Evolutionary conservation across 2,329 filamentous ascomycete genomes (phyloP).

Genomic region (Colletotrichum phormii): DNA sequence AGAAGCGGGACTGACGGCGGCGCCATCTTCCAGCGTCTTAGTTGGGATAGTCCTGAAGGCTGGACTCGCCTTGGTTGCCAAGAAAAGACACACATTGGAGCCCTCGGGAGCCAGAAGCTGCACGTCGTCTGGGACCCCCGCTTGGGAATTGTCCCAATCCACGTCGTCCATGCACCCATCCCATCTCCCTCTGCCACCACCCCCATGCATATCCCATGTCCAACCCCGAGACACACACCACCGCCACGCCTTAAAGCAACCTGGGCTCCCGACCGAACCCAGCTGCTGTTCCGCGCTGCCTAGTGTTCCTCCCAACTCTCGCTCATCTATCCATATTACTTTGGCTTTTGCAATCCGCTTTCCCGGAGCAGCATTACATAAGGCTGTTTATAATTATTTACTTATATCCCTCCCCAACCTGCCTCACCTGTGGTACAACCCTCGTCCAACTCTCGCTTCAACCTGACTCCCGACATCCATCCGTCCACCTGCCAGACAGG

Average conservation of each 20-base stretch:
- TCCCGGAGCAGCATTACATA: constrained; percentile 1
- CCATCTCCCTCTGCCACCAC: constrained; percentile 24
- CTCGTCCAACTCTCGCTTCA: constrained; percentile 4
- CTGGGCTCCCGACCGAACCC: constrained; percentile 35
- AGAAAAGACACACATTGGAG: constrained; percentile 8
- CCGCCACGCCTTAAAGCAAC: constrained; percentile 36
- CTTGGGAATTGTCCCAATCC: constrained; percentile 10
- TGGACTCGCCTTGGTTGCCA: constrained; percentile 15
- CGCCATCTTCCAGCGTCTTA: constrained; percentile 11
- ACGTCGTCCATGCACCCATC: constrained; percentile 28
- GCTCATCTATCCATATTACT: constrained; percentile 9
- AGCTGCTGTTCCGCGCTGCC: constrained; percentile 23
- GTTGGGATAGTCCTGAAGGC: constrained; percentile 8
- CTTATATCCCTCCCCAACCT: constrained; percentile 10
- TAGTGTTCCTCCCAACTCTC: constrained; percentile 18
- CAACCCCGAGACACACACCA: constrained; percentile 29
- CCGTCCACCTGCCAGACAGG: constrained; percentile 26
- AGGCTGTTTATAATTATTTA: constrained; percentile 18
- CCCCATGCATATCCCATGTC: constrained; percentile 30
- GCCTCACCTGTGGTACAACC: not conserved
- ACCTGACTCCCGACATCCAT: constrained; percentile 2
- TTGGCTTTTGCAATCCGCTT: constrained; percentile 3
- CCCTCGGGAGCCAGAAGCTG: constrained; percentile 25
- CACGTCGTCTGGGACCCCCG: constrained; percentile 23
- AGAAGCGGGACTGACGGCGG: constrained; percentile 16